These are phyloP conservation scores for Sporisorium sorghi DNA, from an alignment of 1,284 basidiomycete genomes.

Conservation along the genomic window DNA sequence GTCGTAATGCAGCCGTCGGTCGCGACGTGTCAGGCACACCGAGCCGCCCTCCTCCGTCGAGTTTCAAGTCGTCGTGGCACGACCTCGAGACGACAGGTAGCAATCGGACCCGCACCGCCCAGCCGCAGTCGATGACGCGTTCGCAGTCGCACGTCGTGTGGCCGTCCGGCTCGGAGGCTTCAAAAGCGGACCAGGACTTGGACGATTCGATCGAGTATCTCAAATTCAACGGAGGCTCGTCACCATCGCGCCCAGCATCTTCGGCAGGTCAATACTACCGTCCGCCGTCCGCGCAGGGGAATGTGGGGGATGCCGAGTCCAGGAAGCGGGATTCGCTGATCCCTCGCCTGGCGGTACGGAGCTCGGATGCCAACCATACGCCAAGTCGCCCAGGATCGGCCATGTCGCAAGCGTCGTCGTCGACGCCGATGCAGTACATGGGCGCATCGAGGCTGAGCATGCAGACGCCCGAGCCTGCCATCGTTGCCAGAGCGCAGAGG, in stretches of 20 bases:
- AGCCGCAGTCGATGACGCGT: conserved; percentile 32
- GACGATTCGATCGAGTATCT: conserved; percentile 44
- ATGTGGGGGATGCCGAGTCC: conserved; percentile 36
- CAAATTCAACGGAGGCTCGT: conserved; percentile 15
- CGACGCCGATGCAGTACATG: conserved; percentile 42
- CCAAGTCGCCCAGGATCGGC: conserved; percentile 56
- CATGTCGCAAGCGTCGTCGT: conserved; percentile 48
- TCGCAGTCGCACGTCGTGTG: conserved; percentile 40
- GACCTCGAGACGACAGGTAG: conserved; percentile 21
- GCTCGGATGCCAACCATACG: conserved; percentile 13
- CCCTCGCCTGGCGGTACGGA: conserved; percentile 45
- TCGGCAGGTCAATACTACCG: conserved; percentile 58
- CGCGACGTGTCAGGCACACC: conserved; percentile 29
- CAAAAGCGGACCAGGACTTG: conserved; percentile 1
- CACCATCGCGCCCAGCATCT: conserved; percentile 34
- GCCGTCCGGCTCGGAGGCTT: conserved; percentile 20
- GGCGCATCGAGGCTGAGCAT: conserved; percentile 54
- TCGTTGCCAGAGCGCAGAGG: conserved; percentile 57
- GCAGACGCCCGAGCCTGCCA: conserved; percentile 65
- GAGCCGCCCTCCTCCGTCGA: conserved; percentile 41
- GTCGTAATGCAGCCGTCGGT: conserved; percentile 4
- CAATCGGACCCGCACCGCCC: neutral
- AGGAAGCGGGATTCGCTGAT: conserved; percentile 54
- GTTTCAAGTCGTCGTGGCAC: conserved; percentile 42
- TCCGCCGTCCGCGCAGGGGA: conserved; percentile 50